Evolutionary conservation across 208 protist species (phyloP).

Genomic region (Wallacemonas sp.): DNA sequence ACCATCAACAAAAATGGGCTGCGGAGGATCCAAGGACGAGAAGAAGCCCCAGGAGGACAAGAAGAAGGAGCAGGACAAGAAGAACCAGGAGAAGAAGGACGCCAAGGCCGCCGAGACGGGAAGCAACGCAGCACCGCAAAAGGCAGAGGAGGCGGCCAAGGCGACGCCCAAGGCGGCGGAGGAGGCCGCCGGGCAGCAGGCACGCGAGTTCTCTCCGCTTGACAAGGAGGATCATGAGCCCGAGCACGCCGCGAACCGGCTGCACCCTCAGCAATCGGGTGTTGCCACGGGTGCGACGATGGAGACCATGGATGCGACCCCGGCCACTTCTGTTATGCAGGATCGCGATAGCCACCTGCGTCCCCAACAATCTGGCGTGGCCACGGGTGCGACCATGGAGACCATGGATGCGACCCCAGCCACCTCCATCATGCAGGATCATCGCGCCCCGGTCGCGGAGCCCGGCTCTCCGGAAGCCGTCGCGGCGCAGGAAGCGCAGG

Average conservation of each 20-base stretch:
- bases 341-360: not conserved
- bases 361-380: not conserved
- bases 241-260: not conserved
- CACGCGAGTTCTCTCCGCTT: not conserved
- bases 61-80: not conserved
- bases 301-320: constrained; percentile 12
- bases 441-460: not conserved
- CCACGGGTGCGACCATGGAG: constrained; percentile 13
- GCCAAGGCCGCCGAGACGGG: constrained; percentile 18
- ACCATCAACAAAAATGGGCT: constrained; percentile 23
- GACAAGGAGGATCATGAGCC: not conserved
- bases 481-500: not conserved
- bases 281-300: not conserved
- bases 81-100: not conserved
- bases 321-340: not conserved
- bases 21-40: constrained; percentile 20
- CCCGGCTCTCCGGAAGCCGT: not conserved
- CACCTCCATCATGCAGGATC: not conserved
- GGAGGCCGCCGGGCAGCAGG: constrained; percentile 10
- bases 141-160: not conserved
- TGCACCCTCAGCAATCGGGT: not conserved
- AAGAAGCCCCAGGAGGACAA: constrained; percentile 11
- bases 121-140: not conserved
- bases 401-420: constrained; percentile 8
- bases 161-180: not conserved